Percentiles rank a stretch among this genome's conserved stretches.
Evolutionary conservation across 371 early-diverging fungal species (phyloP).

Genomic region (Zopfochytrium polystomum): DNA sequence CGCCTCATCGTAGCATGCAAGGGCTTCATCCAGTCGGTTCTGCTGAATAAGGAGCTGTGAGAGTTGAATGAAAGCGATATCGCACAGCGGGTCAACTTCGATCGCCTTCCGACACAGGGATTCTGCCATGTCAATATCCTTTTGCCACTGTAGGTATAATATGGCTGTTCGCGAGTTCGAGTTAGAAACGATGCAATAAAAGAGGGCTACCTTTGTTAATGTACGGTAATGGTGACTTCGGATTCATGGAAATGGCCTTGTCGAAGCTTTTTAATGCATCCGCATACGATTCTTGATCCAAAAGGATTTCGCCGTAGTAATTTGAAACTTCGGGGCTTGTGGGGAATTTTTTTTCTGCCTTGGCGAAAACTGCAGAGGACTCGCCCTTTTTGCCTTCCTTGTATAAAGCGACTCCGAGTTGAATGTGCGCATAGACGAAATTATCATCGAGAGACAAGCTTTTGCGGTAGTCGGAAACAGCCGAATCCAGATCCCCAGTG

Average conservation of each 20-base stretch:
- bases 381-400: slow-evolving; percentile 72
- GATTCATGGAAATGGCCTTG: slow-evolving; percentile 43
- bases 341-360: slow-evolving; percentile 75
- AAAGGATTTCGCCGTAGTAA: slow-evolving; percentile 92
- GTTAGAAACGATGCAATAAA: slow-evolving; percentile 38
- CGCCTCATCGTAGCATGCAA: slow-evolving; percentile 78
- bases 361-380: slow-evolving; percentile 76
- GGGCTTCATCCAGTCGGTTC: slow-evolving; percentile 79
- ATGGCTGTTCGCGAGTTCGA: too few relatives aligned
- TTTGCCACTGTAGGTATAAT: slow-evolving; percentile 75
- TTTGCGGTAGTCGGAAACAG: slow-evolving; percentile 80
- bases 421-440: slow-evolving; percentile 90
- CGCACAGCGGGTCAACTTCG: slow-evolving; percentile 88
- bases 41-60: slow-evolving; percentile 85
- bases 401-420: slow-evolving; percentile 88
- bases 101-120: slow-evolving; percentile 75
- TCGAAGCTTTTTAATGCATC: slow-evolving; percentile 71
- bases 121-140: slow-evolving; percentile 74
- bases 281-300: slow-evolving; percentile 80
- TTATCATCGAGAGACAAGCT: slow-evolving; percentile 71
- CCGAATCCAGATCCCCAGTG: slow-evolving; percentile 63
- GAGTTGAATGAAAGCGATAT: slow-evolving; percentile 88
- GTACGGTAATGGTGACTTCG: slow-evolving; percentile 61
- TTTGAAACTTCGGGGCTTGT: slow-evolving; percentile 86
- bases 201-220: slow-evolving; percentile 91